A percentile compares a stretch with the other conserved stretches of the same genome.
Evolutionary conservation across 495 filamentous ascomycete genomes (phyloP).

Genomic region (Neurospora sp.): DNA sequence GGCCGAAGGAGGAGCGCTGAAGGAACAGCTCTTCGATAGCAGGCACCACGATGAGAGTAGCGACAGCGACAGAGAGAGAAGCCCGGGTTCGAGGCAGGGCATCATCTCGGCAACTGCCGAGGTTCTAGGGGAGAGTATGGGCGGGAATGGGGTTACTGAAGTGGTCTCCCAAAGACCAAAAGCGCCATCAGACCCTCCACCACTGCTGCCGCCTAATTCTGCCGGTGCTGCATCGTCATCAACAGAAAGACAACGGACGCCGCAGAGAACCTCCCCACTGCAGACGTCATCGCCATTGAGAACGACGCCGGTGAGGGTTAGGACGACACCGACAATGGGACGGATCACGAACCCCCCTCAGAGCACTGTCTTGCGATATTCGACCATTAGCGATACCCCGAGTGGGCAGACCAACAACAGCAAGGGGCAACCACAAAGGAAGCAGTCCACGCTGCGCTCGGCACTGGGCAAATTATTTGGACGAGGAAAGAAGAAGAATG

Average conservation of each 20-base stretch:
- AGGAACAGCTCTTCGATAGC: neutral
- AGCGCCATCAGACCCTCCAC: slow-evolving; percentile 14
- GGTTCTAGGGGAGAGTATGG: neutral
- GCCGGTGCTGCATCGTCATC: slow-evolving; percentile 13
- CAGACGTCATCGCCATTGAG: slow-evolving; percentile 8
- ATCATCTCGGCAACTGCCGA: neutral
- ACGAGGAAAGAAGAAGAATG: slow-evolving; percentile 35
- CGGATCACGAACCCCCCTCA: slow-evolving; percentile 26
- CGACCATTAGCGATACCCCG: slow-evolving; percentile 27
- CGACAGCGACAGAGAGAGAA: slow-evolving; percentile 1
- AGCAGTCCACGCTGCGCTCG: slow-evolving; percentile 39
- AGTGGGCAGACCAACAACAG: slow-evolving; percentile 23
- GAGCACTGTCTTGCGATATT: slow-evolving; percentile 27
- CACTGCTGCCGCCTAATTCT: slow-evolving; percentile 9
- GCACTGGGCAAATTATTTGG: slow-evolving; percentile 43
- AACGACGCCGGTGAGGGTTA: slow-evolving; percentile 11
- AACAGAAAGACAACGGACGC: slow-evolving; percentile 17
- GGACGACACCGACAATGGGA: slow-evolving; percentile 11
- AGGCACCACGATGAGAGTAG: neutral
- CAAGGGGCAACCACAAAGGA: slow-evolving; percentile 31
- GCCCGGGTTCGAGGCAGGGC: slow-evolving; percentile 1
- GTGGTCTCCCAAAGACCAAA: slow-evolving; percentile 6
- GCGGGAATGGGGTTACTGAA: neutral
- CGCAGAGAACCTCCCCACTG: slow-evolving; percentile 8
- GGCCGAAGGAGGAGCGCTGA: neutral